Evolutionary conservation across 208 protist species (phyloP).

Genomic region (Eutreptiella sp.): DNA sequence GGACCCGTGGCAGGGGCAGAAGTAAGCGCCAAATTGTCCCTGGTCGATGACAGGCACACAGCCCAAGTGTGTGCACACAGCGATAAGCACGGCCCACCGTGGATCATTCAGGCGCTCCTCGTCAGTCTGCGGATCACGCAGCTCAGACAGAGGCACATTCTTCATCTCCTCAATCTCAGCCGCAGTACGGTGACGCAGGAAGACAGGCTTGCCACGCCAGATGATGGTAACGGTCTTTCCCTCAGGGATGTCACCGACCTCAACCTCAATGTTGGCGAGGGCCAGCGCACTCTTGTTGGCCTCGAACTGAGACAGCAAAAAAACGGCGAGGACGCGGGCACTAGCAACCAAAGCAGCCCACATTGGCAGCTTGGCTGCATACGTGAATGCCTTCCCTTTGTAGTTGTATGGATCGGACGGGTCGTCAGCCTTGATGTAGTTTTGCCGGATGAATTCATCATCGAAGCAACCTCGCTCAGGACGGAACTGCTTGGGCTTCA

Average conservation of each 20-base stretch:
- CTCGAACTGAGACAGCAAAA: too few species aligned
- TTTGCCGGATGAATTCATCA: too few species aligned
- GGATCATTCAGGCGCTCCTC: slow-evolving; percentile 70
- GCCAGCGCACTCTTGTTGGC: too few species aligned
- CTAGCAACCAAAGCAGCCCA: too few species aligned
- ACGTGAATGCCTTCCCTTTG: too few species aligned
- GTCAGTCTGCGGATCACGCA: slow-evolving; percentile 93
- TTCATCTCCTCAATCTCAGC: slow-evolving; percentile 81
- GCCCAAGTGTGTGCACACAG: slow-evolving; percentile 98
- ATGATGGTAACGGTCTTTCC: slow-evolving; percentile 85
- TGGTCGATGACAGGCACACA: slow-evolving; percentile 94
- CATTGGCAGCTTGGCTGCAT: too few species aligned
- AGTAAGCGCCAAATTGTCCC: slow-evolving; percentile 93
- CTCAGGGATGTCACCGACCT: slow-evolving; percentile 82
- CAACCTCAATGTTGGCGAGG: slow-evolving; percentile 93
- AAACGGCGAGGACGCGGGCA: too few species aligned
- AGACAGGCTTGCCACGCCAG: slow-evolving; percentile 98
- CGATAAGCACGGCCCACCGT: slow-evolving; percentile 87
- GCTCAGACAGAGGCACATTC: slow-evolving; percentile 60
- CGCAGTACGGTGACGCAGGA: slow-evolving; percentile 89
- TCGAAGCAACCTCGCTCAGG: too few species aligned
- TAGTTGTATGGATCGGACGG: too few species aligned
- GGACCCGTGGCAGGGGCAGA: slow-evolving; percentile 98
- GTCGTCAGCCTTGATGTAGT: too few species aligned
- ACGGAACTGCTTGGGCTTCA: too few species aligned